Evolutionary conservation across 768 basidiomycete genomes (phyloP).

Genomic region (Suillus tomentosus): DNA sequence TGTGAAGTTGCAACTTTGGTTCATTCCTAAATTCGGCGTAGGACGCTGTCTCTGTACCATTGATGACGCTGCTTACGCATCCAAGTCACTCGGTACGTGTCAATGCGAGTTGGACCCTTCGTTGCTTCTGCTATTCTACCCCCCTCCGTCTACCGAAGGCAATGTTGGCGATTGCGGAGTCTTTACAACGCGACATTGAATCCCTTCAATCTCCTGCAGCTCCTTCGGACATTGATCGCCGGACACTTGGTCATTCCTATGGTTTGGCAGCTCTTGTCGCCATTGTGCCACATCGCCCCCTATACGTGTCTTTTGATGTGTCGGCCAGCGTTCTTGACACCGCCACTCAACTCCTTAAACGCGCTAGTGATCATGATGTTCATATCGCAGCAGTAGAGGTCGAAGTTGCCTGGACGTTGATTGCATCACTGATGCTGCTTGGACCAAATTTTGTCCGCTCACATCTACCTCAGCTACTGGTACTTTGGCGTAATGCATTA

Average conservation of each 20-base stretch:
- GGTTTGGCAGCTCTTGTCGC: slow-evolving; percentile 87
- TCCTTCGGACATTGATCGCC: slow-evolving; percentile 65
- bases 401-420: slow-evolving; percentile 92
- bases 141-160: slow-evolving; percentile 82
- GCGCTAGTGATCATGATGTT: slow-evolving; percentile 89
- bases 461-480: slow-evolving; percentile 90
- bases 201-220: slow-evolving; percentile 72
- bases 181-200: slow-evolving; percentile 81
- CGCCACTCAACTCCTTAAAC: slow-evolving; percentile 86
- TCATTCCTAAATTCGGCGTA: slow-evolving; percentile 28
- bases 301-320: slow-evolving; percentile 95
- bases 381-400: slow-evolving; percentile 81
- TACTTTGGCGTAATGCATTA: slow-evolving; percentile 96
- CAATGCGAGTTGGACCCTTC: slow-evolving; percentile 83
- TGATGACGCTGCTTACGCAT: slow-evolving; percentile 83
- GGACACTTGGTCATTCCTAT: slow-evolving; percentile 86
- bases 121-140: slow-evolving; percentile 89
- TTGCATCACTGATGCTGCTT: slow-evolving; percentile 87
- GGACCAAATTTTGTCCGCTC: slow-evolving; percentile 93
- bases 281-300: slow-evolving; percentile 80
- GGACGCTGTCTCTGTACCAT: slow-evolving; percentile 84
- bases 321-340: slow-evolving; percentile 89
- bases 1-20: neutral
- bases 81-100: slow-evolving; percentile 87
- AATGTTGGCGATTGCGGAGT: slow-evolving; percentile 74